Evolutionary conservation across 305 asterid species (phyloP).

Genomic region (Rubia peregrina): DNA sequence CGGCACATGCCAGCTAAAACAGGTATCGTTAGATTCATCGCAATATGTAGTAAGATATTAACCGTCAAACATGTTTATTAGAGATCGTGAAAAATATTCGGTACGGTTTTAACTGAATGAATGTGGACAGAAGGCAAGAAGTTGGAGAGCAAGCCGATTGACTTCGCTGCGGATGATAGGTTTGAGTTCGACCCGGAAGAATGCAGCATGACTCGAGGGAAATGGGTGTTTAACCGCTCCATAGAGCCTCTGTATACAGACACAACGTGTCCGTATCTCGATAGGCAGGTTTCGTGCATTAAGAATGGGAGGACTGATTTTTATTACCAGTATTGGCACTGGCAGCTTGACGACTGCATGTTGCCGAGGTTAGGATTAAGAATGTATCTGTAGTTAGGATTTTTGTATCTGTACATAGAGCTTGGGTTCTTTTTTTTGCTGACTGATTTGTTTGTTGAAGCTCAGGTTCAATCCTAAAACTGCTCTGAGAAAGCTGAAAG

Average conservation of each 20-base stretch:
- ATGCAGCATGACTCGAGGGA: conserved; percentile 56
- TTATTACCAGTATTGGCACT: conserved; percentile 69
- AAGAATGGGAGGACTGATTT: conserved; percentile 72
- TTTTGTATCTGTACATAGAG: neutral
- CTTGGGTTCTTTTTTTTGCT: neutral
- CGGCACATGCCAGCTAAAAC: conserved; percentile 24
- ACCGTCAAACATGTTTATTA: too few relatives aligned
- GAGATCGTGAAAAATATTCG: too few relatives aligned
- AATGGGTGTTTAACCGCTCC: conserved; percentile 69
- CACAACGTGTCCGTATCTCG: conserved; percentile 56
- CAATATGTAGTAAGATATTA: too few relatives aligned
- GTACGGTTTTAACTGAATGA: neutral
- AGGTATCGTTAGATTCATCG: conserved; percentile 22
- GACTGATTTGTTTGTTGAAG: neutral
- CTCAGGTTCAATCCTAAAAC: conserved; percentile 58
- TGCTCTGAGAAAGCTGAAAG: conserved; percentile 50
- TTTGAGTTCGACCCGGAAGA: conserved; percentile 72
- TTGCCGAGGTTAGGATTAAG: conserved; percentile 51
- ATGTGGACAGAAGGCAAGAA: conserved; percentile 27
- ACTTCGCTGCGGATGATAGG: conserved; percentile 43
- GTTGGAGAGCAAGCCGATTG: conserved; percentile 32
- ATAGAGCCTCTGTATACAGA: conserved; percentile 67
- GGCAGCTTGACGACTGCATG: conserved; percentile 85
- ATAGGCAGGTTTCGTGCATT: conserved; percentile 61
- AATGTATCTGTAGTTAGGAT: neutral